Evolutionary conservation across 176 grass and related monocot species (phyloP), one percentile per base, ranked within the genome.

Genomic region (Tillandsia leiboldiana): DNA sequence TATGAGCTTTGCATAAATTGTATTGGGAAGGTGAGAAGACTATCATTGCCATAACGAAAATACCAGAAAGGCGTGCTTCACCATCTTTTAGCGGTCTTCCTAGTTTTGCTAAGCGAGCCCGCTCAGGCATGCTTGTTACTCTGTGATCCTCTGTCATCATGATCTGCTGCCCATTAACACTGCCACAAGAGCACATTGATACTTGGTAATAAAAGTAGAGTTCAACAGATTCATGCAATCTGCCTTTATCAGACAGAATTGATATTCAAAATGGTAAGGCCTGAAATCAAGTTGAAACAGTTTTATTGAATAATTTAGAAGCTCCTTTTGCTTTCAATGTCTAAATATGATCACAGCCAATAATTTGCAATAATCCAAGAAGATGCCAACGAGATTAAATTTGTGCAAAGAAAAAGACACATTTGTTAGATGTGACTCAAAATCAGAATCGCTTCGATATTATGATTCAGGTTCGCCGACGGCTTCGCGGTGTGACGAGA

Each of bases 141-240:
- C 88, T 89, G 80, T 96, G 91, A 77, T 86, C 85, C 77, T 96
- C 88, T 9, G 82, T 88, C 91, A 91, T 88, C 33, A 80, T 56
- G 48, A 88, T 84, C n/a, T 72, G 50, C 63, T 58, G 77, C 51
- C 85, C 91, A 66, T 86, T 67, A 50, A 91, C 66, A 74, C 91
- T 96, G 74, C 48, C 58, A 79, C 64, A 67, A 18, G 51, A 66
- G 63, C 23, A 71, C 12, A 18, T 14, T 56, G 15, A 56, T 5
- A 13, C 53, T 14, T n/a, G 13, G 14, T 56, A 15, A 56, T 56
- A 56, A 56, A 15, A 15, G n/a, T 15, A 57, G 12, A 57, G n/a
- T 57, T 15, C 3, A 22, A 66, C 10, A 13, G 10, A 29, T 26
- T 8, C 23, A 14, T 66, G 29, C 12, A 24, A 24, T 24, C 24